Base-by-base conservation (phyloP, 805 yeast genomes). In the Yamadazyma takamatsuzukensis region DNA sequence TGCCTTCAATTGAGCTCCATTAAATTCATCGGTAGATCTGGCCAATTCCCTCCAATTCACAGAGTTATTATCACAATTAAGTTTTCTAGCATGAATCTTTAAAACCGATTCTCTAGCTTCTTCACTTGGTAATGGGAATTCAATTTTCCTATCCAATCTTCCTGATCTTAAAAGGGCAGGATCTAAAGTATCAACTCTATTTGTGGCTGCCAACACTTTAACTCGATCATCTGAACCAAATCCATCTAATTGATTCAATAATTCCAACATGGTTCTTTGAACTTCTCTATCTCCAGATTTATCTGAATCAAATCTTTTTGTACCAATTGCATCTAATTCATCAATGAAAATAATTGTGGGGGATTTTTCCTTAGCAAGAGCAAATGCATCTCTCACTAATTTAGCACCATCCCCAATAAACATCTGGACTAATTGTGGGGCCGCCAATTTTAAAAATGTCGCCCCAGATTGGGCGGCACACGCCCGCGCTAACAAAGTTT, bases 31-130 rank as follows among this genome's bases (percentile, higher is more conserved):
- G 0, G 98, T 93, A 6, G 96, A 85, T 57, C 98, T 77, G 4
- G 99, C 97, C 56, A 93, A 76, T 68, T 93, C 98, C 61, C 88
- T 85, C 98, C 98, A 93, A 66, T 93, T 93, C 43, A 93, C 88
- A 24, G 84, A 79, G 39, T 78, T 82, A 47, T 64, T 64, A 58
- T 87, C 96, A 37, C 89, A 83, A 30, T 95, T 86, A 87, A 93
- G 85, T 56, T 93, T 94, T 58, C 98, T 79, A 9, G 98, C 89
- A 60, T 93, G 99, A 53, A 93, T 93, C 67, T 90, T 96, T 54
- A 93, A 70, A 54, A 93, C 95, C 38, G 93, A 90, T 26, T 96
- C 97, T 61, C 98, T 79, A 5, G 97, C 90, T 59, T 94, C 98
- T 61, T 93, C 98, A 13, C 93, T 78, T 11, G 99, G 99, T 48